Evolutionary conservation across 108 stramenopile species (phyloP), one percentile per base, ranked within the genome.

Genomic region (Fragilariopsis cylindrus): DNA sequence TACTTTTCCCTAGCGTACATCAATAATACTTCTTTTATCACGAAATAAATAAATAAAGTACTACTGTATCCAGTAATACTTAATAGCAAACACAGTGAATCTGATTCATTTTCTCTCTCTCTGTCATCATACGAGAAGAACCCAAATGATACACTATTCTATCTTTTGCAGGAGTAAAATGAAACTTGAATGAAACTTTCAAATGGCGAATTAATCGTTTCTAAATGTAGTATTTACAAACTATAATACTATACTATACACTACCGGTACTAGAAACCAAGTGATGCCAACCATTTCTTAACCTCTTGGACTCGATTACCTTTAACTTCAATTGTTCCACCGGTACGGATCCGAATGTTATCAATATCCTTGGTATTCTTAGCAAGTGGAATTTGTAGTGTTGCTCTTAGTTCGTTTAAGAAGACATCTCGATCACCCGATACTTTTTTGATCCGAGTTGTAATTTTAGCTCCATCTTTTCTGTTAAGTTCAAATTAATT

Each of bases 281-380:
- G 85, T 39, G 87, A 88, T 7, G 90, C 90, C 66, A 95, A 71
- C 94, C 94, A 95, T 21, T 72, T 52, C 81, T 86, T 88, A 4
- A 95, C 88, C 48, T 87, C 84, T 49, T 75, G 78, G 16, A 84
- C 84, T 44, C 78, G 73, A 73, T 95, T 87, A 18, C 94, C 94
- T 67, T 95, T 88, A 57, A 95, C 75, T 72, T 95, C 94, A 74
- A 92, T 90, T 13, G 85, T 86, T n/a, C 93, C 93, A 46, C 92
- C 90, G 7, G 87, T 81, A 15, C 92, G 82, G 52, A 92, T 75
- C 41, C 94, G 84, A 70, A 95, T 90, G 7, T 56, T 42, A 65
- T 83, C 83, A 30, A 30, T 30, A 48, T 79, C 68, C 15, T 65
- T 69, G 7, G 77, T 63, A 45, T 85, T 87, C 16, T 84, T 78